Evolutionary conservation across 768 basidiomycete species (phyloP).

Genomic region (Russula sp.): DNA sequence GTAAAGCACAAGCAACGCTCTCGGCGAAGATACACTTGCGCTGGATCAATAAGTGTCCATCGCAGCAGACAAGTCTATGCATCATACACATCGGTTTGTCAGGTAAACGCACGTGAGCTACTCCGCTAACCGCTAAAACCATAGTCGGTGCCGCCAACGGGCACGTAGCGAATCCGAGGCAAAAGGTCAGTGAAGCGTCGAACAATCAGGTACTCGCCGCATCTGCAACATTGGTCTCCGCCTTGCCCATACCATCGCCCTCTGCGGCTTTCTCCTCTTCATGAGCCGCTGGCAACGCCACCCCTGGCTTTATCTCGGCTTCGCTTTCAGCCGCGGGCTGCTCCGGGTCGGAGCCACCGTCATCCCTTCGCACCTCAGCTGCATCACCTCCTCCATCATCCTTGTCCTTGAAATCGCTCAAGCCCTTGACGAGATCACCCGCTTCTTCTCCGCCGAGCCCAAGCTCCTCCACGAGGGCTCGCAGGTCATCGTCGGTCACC

Average conservation of each 20-base stretch:
- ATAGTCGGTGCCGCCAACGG: not conserved
- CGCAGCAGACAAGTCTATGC: not conserved
- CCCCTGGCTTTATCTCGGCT: not conserved
- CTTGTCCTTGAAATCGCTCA: slow-evolving; percentile 33
- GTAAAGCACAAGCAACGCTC: not conserved
- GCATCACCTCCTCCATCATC: slow-evolving; percentile 13
- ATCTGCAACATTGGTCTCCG: slow-evolving; percentile 1
- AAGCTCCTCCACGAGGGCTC: slow-evolving; percentile 61
- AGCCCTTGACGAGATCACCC: slow-evolving; percentile 60
- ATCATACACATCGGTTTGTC: not conserved
- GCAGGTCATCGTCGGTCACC: slow-evolving; percentile 69
- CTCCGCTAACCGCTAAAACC: too few relatives aligned
- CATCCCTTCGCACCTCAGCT: not conserved
- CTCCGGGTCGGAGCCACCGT: not conserved
- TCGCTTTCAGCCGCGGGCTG: slow-evolving; percentile 6
- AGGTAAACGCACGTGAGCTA: too few relatives aligned
- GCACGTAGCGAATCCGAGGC: not conserved
- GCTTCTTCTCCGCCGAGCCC: slow-evolving; percentile 75
- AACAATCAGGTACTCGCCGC: not conserved
- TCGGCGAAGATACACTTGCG: not conserved
- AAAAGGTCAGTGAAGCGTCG: not conserved
- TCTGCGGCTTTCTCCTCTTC: slow-evolving; percentile 6
- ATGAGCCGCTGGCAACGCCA: not conserved
- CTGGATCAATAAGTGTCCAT: not conserved
- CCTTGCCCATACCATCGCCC: not conserved